These are phyloP conservation scores for Boletus bicolor DNA, from an alignment of 768 basidiomycete species.

Conservation along the genomic window DNA sequence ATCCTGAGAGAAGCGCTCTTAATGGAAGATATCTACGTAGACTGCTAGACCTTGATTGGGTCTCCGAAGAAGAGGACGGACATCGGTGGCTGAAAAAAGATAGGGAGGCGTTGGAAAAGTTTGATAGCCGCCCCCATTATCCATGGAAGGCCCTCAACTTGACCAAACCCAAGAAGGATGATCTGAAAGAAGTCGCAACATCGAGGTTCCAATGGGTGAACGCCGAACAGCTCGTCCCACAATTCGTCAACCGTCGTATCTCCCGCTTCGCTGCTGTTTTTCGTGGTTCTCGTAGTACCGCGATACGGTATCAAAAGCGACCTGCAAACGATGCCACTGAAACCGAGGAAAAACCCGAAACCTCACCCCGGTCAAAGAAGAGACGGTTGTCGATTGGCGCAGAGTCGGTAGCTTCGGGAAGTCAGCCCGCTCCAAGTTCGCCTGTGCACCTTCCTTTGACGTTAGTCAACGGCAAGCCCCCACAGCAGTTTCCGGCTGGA, in stretches of 20 bases:
- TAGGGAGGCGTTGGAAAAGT: slow-evolving; percentile 24
- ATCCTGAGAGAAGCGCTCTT: slow-evolving; percentile 16
- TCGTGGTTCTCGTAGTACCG: slow-evolving; percentile 4
- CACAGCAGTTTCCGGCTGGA: slow-evolving; percentile 31
- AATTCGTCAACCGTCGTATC: slow-evolving; percentile 24
- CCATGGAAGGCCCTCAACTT: slow-evolving; percentile 28
- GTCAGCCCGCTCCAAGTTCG: slow-evolving; percentile 2
- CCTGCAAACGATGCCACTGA: slow-evolving; percentile 9
- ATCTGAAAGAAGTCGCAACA: slow-evolving; percentile 25
- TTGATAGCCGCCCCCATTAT: slow-evolving; percentile 23
- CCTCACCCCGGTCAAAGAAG: slow-evolving; percentile 28
- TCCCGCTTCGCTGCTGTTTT: slow-evolving; percentile 16
- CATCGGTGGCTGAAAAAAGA: slow-evolving; percentile 26
- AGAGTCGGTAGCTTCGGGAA: neutral
- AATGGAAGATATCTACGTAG: slow-evolving; percentile 28
- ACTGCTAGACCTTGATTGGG: slow-evolving; percentile 30
- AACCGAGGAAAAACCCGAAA: slow-evolving; percentile 2
- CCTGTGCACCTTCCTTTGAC: slow-evolving; percentile 14
- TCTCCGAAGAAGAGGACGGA: slow-evolving; percentile 20
- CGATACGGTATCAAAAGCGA: slow-evolving; percentile 25
- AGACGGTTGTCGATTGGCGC: slow-evolving; percentile 16
- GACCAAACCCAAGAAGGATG: slow-evolving; percentile 24
- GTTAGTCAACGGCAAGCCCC: slow-evolving; percentile 30
- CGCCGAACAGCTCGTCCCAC: slow-evolving; percentile 28
- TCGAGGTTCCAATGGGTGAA: slow-evolving; percentile 31